Conservation (phyloP, 1,284 basidiomycete species). For the Ganoderma lucidum region DNA sequence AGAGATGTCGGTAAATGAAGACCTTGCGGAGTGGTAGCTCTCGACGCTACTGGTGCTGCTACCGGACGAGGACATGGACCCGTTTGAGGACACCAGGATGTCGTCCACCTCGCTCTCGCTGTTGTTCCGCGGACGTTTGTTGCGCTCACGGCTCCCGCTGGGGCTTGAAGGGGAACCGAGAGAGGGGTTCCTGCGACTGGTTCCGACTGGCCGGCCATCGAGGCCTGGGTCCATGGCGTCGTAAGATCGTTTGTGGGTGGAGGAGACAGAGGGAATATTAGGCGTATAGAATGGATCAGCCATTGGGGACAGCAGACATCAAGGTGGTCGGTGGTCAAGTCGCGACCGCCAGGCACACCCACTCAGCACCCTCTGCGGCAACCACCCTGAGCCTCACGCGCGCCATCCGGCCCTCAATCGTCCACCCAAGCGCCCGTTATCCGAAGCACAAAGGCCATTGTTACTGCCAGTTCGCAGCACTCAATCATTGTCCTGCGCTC, state of each 20-base stretch:
- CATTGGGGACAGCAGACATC: constrained; percentile 17
- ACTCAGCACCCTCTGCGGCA: background rate
- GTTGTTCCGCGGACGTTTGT: constrained; percentile 31
- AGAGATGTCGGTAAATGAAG: constrained; percentile 21
- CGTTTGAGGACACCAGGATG: constrained; percentile 18
- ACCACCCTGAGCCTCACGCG: background rate
- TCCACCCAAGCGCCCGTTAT: background rate
- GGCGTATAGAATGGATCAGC: constrained; percentile 15
- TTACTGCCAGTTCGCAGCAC: background rate
- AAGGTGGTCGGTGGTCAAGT: constrained; percentile 15
- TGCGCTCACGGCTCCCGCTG: constrained; percentile 25
- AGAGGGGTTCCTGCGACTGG: constrained; percentile 15
- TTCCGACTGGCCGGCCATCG: constrained; percentile 8
- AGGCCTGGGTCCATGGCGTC: constrained; percentile 27
- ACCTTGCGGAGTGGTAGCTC: constrained; percentile 29
- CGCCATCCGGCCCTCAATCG: background rate
- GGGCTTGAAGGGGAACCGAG: constrained; percentile 9
- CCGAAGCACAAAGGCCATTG: background rate
- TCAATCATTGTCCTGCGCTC: constrained; percentile 7
- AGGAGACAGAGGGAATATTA: constrained; percentile 7
- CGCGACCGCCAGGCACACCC: background rate
- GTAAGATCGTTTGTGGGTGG: constrained; percentile 28
- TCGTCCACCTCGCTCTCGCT: constrained; percentile 30
- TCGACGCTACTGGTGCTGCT: constrained; percentile 27
- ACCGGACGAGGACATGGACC: constrained; percentile 24